Evolutionary conservation across 2,329 filamentous ascomycete species (phyloP), one percentile per base, ranked within the genome.

Genomic region (Trichoderma breve): DNA sequence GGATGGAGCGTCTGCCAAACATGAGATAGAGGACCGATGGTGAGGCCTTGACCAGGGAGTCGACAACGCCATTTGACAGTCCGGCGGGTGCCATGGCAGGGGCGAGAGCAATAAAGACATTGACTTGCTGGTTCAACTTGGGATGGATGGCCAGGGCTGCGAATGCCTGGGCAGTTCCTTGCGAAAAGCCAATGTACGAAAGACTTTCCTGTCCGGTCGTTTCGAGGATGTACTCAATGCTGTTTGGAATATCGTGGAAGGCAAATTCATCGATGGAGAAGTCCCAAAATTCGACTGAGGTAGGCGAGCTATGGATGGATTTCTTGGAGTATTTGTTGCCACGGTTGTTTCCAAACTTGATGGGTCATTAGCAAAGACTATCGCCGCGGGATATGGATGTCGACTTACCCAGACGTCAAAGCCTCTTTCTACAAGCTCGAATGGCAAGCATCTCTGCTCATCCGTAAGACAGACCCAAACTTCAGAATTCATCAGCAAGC

Each of bases 321-420:
- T 99, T 99, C 82, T 98, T 99, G 60, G 94, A 97, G 83, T 99
- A 99, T 80, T 99, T 99, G 87, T 99, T 99, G 64, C 96, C 96
- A 43, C 96, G 91, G 79, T 99, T 99, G 81, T 99, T 99, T 65
- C 96, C 96, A 74, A 99, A 86, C 93, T 51, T 93, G 73, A 6
- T 6, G 9, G 21, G 2, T 8, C 11, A n/a, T 69, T 15, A 69
- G 66, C 66, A 26, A 43, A 30, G 26, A 9, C 6, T 3, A 24
- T 55, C 1, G 7, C 12, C 28, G 11, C 6, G 18, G 61, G 14
- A 15, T 11, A 9, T n/a, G 18, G n/a, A 39, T 36, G 5, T 28
- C 15, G 47, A 83, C 89, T 77, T 82, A 92, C 91, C 93, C 96
- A 99, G 75, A 98, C 95, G 84, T 99, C 96, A 77, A 97, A 99